A percentile compares a stretch with the other conserved stretches of the same genome.
Conservation (phyloP, 495 filamentous ascomycete species). For the Margaritispora aquatica region DNA sequence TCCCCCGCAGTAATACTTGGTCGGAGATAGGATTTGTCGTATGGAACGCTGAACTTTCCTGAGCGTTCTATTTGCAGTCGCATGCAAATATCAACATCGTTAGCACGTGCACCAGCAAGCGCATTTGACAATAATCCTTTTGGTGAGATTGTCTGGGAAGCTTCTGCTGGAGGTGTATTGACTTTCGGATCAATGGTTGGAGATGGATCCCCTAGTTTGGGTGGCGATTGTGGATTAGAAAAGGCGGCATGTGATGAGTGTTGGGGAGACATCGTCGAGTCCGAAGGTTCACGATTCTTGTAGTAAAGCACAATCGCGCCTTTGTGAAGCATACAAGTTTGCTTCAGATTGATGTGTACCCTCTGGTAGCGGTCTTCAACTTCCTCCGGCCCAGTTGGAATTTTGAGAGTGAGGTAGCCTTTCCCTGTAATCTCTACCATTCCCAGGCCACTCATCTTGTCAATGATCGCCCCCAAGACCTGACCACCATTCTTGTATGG, state of each 20-base stretch:
- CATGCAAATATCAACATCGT: neutral
- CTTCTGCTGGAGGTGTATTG: neutral
- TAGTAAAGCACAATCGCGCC: constrained; percentile 5
- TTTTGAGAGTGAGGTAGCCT: constrained; percentile 3
- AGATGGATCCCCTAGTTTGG: too few species aligned
- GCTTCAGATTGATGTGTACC: constrained; percentile 3
- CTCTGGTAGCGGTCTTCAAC: constrained; percentile 1
- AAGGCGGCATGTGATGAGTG: too few species aligned
- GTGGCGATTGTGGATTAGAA: too few species aligned
- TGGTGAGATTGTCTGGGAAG: neutral
- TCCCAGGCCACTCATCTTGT: neutral
- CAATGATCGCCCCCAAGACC: neutral
- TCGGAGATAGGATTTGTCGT: neutral
- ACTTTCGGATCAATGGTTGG: neutral
- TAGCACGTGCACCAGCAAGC: neutral
- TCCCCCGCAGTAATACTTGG: constrained; percentile 1
- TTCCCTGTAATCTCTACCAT: constrained; percentile 1
- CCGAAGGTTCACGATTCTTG: neutral
- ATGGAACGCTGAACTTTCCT: neutral
- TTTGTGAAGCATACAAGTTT: constrained; percentile 10
- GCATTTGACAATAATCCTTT: too few species aligned
- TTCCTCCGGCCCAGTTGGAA: neutral
- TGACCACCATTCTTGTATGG: constrained; percentile 6
- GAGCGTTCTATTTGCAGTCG: neutral
- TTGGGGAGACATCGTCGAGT: too few species aligned